Percentiles rank a stretch among this genome's conserved stretches.
Conservation (phyloP, 306 rosid species). For the Urtica urens region DNA sequence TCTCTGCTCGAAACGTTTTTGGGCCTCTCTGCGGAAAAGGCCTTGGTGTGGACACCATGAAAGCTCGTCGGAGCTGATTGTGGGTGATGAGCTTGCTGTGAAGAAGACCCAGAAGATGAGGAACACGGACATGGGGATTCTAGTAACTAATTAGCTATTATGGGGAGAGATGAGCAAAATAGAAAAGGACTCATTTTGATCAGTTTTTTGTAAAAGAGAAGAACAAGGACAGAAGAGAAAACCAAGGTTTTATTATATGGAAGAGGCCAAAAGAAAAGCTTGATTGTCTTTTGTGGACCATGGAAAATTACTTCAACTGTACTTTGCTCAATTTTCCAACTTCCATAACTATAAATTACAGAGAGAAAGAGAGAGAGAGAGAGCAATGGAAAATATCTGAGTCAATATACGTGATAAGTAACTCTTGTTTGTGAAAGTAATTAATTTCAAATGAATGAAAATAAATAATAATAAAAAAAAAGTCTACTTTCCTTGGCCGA, state of each 20-base stretch:
- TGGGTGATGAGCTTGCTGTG: slow-evolving; percentile 18
- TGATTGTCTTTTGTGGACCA: slow-evolving; percentile 25
- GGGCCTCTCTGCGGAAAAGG: slow-evolving; percentile 24
- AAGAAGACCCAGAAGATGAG: slow-evolving; percentile 40
- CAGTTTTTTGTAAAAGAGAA: no score
- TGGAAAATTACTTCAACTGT: slow-evolving; percentile 11
- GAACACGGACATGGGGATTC: slow-evolving; percentile 42
- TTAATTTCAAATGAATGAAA: not conserved
- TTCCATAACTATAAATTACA: slow-evolving; percentile 3
- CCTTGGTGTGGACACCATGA: slow-evolving; percentile 54
- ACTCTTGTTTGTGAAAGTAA: not conserved
- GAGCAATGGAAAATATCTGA: slow-evolving; percentile 10
- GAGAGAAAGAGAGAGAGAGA: slow-evolving; percentile 1
- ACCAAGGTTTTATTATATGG: slow-evolving; percentile 6
- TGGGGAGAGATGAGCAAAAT: slow-evolving; percentile 3
- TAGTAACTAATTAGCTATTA: slow-evolving; percentile 7
- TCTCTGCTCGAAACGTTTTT: slow-evolving; percentile 50
- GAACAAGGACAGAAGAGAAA: slow-evolving; percentile 14
- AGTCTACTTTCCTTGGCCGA: not conserved
- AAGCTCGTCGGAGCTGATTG: slow-evolving; percentile 19
- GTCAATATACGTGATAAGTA: slow-evolving; percentile 11
- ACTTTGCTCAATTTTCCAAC: slow-evolving; percentile 15
- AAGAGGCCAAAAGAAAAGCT: slow-evolving; percentile 12
- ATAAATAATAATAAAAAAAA: not conserved
- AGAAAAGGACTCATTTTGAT: no score